Conservation (phyloP, 805 yeast species). For the Barnettozyma salicaria region DNA sequence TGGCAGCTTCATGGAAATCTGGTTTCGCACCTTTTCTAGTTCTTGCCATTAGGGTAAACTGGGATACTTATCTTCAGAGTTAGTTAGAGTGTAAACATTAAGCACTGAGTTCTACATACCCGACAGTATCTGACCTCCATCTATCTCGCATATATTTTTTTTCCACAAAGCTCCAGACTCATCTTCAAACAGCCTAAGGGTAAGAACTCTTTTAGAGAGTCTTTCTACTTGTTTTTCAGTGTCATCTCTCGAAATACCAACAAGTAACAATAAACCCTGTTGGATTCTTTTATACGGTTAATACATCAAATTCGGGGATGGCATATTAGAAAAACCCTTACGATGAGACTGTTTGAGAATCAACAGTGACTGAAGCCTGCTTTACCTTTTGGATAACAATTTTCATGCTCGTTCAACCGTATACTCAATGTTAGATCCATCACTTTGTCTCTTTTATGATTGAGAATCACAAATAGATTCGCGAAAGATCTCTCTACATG, state of each 20-base stretch:
- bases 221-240: constrained; percentile 66
- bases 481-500: too few species aligned
- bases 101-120: constrained; percentile 26
- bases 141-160: constrained; percentile 49
- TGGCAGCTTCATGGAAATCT: constrained; percentile 88
- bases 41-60: constrained; percentile 83
- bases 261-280: constrained; percentile 71
- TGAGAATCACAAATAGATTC: too few species aligned
- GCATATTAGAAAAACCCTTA: constrained; percentile 21
- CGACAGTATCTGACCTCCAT: constrained; percentile 74
- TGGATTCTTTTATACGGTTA: constrained; percentile 37
- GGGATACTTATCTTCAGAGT: constrained; percentile 50
- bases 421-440: too few species aligned
- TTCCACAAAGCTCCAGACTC: constrained; percentile 75
- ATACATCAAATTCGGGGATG: not conserved
- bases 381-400: constrained; percentile 89
- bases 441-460: too few species aligned
- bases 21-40: constrained; percentile 92
- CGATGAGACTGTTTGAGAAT: constrained; percentile 61
- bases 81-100: constrained; percentile 65
- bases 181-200: constrained; percentile 69
- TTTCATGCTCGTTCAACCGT: too few species aligned
- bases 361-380: constrained; percentile 84
- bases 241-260: constrained; percentile 80
- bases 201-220: constrained; percentile 59